A percentile compares a stretch with the other conserved stretches of the same genome.
phyloP scores from a whole-genome alignment of 2,329 filamentous ascomycete species.

The Cadophora malorum region DNA sequence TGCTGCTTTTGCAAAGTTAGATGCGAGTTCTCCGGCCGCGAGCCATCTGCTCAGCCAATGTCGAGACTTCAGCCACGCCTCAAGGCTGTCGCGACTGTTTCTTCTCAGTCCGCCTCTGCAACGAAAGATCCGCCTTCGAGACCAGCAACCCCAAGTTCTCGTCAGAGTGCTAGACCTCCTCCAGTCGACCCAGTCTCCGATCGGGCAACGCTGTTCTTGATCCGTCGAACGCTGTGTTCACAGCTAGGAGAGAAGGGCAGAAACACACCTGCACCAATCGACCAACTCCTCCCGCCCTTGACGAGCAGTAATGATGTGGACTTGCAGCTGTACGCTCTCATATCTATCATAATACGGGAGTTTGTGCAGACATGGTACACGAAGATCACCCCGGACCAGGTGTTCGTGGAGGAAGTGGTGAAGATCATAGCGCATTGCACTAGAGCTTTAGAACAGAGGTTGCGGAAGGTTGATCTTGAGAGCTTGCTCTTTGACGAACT shows the following conservation, averaged over 20 bases:
- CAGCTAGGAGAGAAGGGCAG: slow-evolving; percentile 66
- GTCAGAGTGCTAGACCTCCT: slow-evolving; percentile 44
- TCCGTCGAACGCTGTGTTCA: slow-evolving; percentile 84
- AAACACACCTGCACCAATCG: slow-evolving; percentile 64
- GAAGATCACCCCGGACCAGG: slow-evolving; percentile 88
- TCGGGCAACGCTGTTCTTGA: slow-evolving; percentile 78
- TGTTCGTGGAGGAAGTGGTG: slow-evolving; percentile 86
- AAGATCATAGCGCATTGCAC: slow-evolving; percentile 94
- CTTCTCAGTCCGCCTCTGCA: slow-evolving; percentile 32
- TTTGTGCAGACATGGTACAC: slow-evolving; percentile 94
- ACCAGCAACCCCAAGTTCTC: slow-evolving; percentile 34
- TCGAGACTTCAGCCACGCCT: slow-evolving; percentile 35
- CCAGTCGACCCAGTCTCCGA: slow-evolving; percentile 68
- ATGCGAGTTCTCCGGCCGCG: slow-evolving; percentile 12
- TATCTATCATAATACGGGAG: slow-evolving; percentile 87
- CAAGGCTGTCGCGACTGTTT: slow-evolving; percentile 33
- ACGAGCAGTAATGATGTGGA: slow-evolving; percentile 96
- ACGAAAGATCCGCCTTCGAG: slow-evolving; percentile 29
- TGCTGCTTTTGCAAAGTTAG: slow-evolving; percentile 3
- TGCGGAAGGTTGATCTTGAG: slow-evolving; percentile 83
- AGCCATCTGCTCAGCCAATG: slow-evolving; percentile 27
- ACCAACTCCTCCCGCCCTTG: slow-evolving; percentile 85
- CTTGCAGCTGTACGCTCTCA: slow-evolving; percentile 88
- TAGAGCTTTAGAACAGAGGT: slow-evolving; percentile 81
- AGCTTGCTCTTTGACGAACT: slow-evolving; percentile 86